phyloP scores from a whole-genome alignment of 371 early-diverging fungal genomes.

The Capniomyces stellatus region DNA sequence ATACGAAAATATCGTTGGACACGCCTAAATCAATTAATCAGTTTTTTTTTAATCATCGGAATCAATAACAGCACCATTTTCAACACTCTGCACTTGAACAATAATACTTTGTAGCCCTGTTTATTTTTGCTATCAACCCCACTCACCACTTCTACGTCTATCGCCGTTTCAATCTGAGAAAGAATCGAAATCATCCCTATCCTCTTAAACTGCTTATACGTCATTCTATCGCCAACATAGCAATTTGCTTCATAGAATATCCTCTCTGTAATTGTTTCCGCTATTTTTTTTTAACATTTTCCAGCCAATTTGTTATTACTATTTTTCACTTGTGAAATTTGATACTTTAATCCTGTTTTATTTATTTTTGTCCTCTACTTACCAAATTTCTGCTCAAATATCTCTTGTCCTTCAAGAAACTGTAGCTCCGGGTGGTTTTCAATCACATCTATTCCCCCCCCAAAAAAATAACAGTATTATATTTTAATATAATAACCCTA shows the following conservation, averaged over 20 bases:
- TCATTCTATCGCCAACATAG: conserved; percentile 47
- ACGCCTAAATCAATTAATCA: conserved; percentile 8
- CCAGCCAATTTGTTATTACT: too few species aligned
- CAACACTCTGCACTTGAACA: conserved; percentile 37
- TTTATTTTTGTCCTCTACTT: too few species aligned
- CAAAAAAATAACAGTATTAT: too few species aligned
- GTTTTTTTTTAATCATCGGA: too few species aligned
- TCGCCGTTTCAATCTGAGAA: background rate
- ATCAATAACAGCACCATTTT: conserved; percentile 51
- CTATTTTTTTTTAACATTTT: too few species aligned
- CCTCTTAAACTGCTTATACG: conserved; percentile 44
- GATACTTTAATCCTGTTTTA: too few species aligned
- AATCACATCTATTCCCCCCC: conserved; percentile 43
- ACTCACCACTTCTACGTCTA: conserved; percentile 5
- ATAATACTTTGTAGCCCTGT: too few species aligned
- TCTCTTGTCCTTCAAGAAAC: conserved; percentile 50
- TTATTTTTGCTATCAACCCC: background rate
- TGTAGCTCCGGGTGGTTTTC: conserved; percentile 69
- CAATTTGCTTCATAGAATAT: conserved; percentile 57
- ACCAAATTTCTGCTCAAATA: conserved; percentile 65
- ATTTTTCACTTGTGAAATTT: too few species aligned
- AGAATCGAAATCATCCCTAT: background rate
- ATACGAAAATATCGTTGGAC: conserved; percentile 65
- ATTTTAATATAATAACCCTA: too few species aligned
- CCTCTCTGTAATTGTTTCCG: conserved; percentile 56